These are phyloP conservation scores for Babesia bovis DNA, from an alignment of 169 alveolate species.

Conservation along the genomic window DNA sequence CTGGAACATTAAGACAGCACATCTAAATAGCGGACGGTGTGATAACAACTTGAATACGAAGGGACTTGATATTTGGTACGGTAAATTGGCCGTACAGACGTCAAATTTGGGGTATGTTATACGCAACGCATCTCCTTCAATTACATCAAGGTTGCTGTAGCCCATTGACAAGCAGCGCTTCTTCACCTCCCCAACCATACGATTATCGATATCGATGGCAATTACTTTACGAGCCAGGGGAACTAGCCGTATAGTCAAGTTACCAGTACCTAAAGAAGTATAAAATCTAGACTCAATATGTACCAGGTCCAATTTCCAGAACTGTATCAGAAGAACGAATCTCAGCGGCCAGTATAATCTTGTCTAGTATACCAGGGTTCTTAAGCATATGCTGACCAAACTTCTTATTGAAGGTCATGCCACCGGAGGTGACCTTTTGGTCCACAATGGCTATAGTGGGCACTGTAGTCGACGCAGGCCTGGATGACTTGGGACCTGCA, in stretches of 20 bases:
- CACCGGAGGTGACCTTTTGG: constrained; percentile 23
- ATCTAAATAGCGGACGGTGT: constrained; percentile 94
- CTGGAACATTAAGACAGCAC: constrained; percentile 99
- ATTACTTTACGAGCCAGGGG: constrained; percentile 95
- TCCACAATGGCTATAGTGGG: constrained; percentile 4
- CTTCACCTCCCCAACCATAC: constrained; percentile 98
- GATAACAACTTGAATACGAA: constrained; percentile 95
- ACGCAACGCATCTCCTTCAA: constrained; percentile 93
- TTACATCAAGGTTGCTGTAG: constrained; percentile 82
- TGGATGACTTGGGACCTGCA: constrained; percentile 27
- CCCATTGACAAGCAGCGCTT: constrained; percentile 90
- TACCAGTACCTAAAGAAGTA: constrained; percentile 88
- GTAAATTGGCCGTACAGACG: constrained; percentile 98
- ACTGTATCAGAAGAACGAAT: constrained; percentile 96
- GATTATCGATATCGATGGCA: constrained; percentile 97
- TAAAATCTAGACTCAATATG: constrained; percentile 7
- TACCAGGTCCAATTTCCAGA: constrained; percentile 98
- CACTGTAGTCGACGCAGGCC: constrained; percentile 16
- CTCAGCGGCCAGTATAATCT: constrained; percentile 94
- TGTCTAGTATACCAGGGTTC: constrained; percentile 96
- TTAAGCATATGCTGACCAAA: constrained; percentile 98
- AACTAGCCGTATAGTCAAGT: constrained; percentile 92
- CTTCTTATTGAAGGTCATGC: constrained; percentile 86
- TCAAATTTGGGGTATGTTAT: constrained; percentile 94
- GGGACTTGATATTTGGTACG: constrained; percentile 99